Base-by-base conservation (phyloP, 345 rosid species). In the Draba incana region DNA sequence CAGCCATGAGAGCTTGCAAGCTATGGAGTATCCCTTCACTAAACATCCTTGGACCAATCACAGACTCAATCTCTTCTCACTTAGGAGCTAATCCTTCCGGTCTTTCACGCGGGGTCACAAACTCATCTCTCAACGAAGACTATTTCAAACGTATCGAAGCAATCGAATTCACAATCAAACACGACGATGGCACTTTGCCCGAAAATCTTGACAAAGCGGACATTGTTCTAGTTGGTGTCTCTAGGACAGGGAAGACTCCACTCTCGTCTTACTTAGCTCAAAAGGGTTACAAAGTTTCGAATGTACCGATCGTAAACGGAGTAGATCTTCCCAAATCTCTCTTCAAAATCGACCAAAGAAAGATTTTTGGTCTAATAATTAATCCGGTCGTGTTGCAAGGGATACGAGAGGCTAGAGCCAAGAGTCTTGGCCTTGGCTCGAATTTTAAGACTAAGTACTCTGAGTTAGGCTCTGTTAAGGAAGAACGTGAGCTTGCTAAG, bases 191-290 rank as follows among this genome's bases (percentile, higher is more conserved):
- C 10, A 89, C 87, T 15, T 66, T 88, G 20, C 98, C 97, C 0
- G 75, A 83, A 49, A 88, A 90, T 79, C 77, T 93, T 79, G 74
- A 68, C 50, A 84, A 81, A 58, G 89, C 91, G 13, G 91, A 88
- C 67, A 83, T 88, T 49, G 72, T 90, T 66, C 95, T 93, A 49
- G 79, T 87, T 0, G 92, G 96, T 16, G 95, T 93, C 64, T 90
- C 98, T 25, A 84, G 95, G 8, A 86, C 94, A 12, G 91, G 91
- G 49, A 93, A 93, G 83, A 90, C 95, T 4, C 95, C 96, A 0
- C 77, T 88, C 67, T 88, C 99, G 0, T 84, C 88, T 57, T 88
- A 88, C 72, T 68, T 93, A 44, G 80, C 99, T 4, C 96, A 93
- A 66, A 87, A 90, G 73, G 97, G 96, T 49, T 88, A 87, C 51